These are phyloP conservation scores for Phytophthora sojae DNA, from an alignment of 352 stramenopile species.

Conservation along the genomic window DNA sequence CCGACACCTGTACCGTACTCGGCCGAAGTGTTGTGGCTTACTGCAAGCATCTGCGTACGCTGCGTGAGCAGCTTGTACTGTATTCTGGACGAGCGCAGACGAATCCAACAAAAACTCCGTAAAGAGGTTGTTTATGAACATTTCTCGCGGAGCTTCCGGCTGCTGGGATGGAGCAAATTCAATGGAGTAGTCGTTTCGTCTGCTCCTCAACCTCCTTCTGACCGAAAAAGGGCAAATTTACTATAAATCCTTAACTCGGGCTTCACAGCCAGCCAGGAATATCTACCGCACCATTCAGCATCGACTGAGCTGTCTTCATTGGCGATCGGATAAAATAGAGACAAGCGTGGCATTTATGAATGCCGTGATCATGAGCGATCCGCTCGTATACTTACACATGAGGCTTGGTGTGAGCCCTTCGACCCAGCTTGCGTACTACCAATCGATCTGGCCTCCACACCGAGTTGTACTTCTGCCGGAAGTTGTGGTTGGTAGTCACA, in stretches of 20 bases:
- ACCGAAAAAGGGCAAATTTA: not conserved
- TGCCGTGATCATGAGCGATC: constrained; percentile 42
- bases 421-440: constrained; percentile 22
- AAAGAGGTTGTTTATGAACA: not conserved
- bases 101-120: not conserved
- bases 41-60: constrained; percentile 20
- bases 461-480: constrained; percentile 21
- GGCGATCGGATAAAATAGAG: constrained; percentile 17
- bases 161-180: not conserved
- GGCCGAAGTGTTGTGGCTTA: constrained; percentile 20
- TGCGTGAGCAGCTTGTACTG: constrained; percentile 23
- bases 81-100: not conserved
- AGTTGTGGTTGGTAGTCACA: constrained; percentile 1
- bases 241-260: not conserved
- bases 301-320: constrained; percentile 20
- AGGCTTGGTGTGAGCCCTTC: not conserved
- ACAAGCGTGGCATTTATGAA: constrained; percentile 41
- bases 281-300: constrained; percentile 16
- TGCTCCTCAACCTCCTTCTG: not conserved
- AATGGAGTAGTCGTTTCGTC: not conserved
- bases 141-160: not conserved
- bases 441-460: constrained; percentile 4
- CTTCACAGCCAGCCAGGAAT: not conserved
- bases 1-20: constrained; percentile 27
- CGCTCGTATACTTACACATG: constrained; percentile 28